Evolutionary conservation across 1,284 basidiomycete species (phyloP).

Genomic region (Uromyces viciae-fabae): DNA sequence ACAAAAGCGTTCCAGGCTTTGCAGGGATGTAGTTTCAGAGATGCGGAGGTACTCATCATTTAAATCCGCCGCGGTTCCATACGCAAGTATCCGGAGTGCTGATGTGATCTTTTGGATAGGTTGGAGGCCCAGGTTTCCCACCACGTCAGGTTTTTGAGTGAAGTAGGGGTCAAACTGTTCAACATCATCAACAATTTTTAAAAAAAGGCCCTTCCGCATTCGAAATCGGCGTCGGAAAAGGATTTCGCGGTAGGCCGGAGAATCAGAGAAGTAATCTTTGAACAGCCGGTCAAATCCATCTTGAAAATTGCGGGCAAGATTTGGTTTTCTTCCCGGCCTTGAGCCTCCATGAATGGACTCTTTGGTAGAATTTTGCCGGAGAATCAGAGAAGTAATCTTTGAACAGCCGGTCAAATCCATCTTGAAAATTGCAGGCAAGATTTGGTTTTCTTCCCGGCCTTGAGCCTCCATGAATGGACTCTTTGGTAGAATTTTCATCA

Average conservation of each 20-base stretch:
- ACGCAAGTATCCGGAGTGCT: constrained; percentile 1
- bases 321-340: background rate
- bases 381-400: no score
- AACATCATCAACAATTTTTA: background rate
- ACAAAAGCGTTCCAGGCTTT: background rate
- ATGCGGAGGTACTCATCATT: constrained; percentile 21
- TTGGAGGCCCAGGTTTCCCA: background rate
- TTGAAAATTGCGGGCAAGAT: background rate
- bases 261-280: background rate
- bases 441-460: no score
- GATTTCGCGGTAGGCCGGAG: background rate
- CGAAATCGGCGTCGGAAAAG: constrained; percentile 7
- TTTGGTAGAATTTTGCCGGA: no score
- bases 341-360: constrained; percentile 2
- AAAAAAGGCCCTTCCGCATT: background rate
- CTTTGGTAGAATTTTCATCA: no score
- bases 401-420: no score
- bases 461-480: no score
- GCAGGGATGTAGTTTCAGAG: background rate
- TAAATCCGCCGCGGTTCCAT: background rate
- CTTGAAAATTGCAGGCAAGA: no score
- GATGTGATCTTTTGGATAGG: background rate
- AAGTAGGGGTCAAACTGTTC: constrained; percentile 26
- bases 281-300: background rate
- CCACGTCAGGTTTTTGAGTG: background rate